Conservation (phyloP, 768 basidiomycete species). For the Amanita phalloides region DNA sequence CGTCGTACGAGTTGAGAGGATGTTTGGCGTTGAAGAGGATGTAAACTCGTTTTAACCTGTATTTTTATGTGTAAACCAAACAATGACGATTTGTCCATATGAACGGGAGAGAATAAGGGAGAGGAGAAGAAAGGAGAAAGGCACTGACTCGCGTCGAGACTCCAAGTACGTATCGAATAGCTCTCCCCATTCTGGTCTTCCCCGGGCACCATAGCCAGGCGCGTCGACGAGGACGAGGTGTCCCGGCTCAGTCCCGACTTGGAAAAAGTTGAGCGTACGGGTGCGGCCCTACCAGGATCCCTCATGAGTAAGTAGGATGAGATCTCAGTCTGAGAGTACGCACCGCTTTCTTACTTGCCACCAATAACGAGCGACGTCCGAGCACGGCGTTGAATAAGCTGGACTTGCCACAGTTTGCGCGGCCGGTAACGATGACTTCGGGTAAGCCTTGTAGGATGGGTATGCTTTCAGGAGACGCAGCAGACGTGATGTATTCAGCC, state of each 20-base stretch:
- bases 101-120: background rate
- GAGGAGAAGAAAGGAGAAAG: background rate
- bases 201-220: slow-evolving; percentile 71
- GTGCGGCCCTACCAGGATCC: slow-evolving; percentile 43
- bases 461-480: slow-evolving; percentile 24
- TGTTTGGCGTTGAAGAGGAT: slow-evolving; percentile 64
- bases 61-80: background rate
- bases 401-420: slow-evolving; percentile 74
- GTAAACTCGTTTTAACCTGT: slow-evolving; percentile 59
- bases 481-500: slow-evolving; percentile 23
- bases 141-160: slow-evolving; percentile 48
- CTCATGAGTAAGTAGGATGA: background rate
- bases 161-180: slow-evolving; percentile 57
- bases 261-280: slow-evolving; percentile 59
- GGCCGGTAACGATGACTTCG: slow-evolving; percentile 50
- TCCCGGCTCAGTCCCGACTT: slow-evolving; percentile 48
- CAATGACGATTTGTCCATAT: background rate
- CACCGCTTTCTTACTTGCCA: slow-evolving; percentile 65
- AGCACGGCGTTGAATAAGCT: slow-evolving; percentile 62
- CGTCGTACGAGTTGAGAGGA: slow-evolving; percentile 43
- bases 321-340: slow-evolving; percentile 13
- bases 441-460: slow-evolving; percentile 31
- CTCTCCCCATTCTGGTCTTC: slow-evolving; percentile 66
- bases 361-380: slow-evolving; percentile 41
- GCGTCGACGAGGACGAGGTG: slow-evolving; percentile 65